Percentiles rank a stretch among this genome's conserved stretches.
Evolutionary conservation across 2,329 filamentous ascomycete genomes (phyloP).

Genomic region (Diaporthe amygdali): DNA sequence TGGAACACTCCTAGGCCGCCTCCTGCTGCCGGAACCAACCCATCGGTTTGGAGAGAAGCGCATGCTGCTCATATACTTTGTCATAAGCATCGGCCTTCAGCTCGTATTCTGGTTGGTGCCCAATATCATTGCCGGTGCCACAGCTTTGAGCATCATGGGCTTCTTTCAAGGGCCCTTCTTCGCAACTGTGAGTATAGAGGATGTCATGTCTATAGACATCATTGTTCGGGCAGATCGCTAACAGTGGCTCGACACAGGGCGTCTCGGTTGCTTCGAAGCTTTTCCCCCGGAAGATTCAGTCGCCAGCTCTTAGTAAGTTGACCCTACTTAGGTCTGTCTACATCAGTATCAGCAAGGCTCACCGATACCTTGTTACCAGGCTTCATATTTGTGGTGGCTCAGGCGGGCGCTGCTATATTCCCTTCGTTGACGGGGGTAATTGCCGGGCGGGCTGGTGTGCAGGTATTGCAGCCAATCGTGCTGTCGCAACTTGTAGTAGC

Average conservation of each 20-base stretch:
- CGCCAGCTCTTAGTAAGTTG: constrained; percentile 51
- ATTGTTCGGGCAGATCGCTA: not conserved
- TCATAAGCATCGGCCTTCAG: constrained; percentile 58
- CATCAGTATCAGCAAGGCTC: not conserved
- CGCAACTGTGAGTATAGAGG: constrained; percentile 46
- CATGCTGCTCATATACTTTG: constrained; percentile 61
- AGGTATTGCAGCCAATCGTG: constrained; percentile 48
- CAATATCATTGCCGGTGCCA: constrained; percentile 45
- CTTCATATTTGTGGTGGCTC: constrained; percentile 56
- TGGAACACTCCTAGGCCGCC: constrained; percentile 59
- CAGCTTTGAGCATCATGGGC: constrained; percentile 55
- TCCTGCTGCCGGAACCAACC: constrained; percentile 63
- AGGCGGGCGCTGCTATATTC: constrained; percentile 56
- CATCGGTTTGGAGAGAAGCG: constrained; percentile 62
- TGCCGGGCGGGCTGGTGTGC: constrained; percentile 41
- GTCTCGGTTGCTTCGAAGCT: constrained; percentile 58
- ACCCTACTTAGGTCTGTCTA: not conserved
- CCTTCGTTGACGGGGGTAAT: constrained; percentile 56
- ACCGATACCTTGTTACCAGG: constrained; percentile 28
- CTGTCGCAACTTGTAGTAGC: constrained; percentile 48
- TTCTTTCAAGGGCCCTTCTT: constrained; percentile 61
- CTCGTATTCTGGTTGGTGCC: constrained; percentile 61
- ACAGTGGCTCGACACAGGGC: constrained; percentile 37
- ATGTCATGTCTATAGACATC: too few species aligned
- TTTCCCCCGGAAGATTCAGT: constrained; percentile 49